Evolutionary conservation across 805 yeast genomes (phyloP), one percentile per base, ranked within the genome.

Genomic region (Huiozyma sinensis): DNA sequence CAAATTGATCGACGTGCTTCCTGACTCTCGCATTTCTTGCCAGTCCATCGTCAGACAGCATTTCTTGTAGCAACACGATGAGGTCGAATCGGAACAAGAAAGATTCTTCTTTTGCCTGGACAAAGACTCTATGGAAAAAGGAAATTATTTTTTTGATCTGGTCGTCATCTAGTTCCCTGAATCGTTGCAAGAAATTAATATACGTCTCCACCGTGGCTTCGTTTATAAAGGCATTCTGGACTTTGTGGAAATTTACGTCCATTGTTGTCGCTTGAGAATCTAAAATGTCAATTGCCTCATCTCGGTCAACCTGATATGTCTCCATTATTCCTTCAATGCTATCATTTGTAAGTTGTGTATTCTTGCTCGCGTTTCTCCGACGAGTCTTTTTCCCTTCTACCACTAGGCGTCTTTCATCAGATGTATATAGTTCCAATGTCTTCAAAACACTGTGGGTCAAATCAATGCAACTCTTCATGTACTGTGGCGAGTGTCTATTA

Each of bases 61-160:
- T 65, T 28, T 73, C 68, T 53, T 77, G 73, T 0, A 84, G 57
- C 2, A 73, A 55, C 11, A 70, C 58, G 72, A 90, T 73, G 56
- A 92, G 77, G 57, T 89, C 96, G 32, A 92, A 57, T 41, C 95
- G 67, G 53, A 71, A 80, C 32, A 84, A 60, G 32, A 75, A 63
- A 0, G 79, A 67, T 36, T 79, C 77, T 41, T 70, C 72, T 45
- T 83, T 81, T 36, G 76, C 72, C 40, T 77, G 70, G 40, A 81
- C 79, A 50, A 87, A 77, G 1, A 86, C 62, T 30, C 84, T 68
- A 55, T 84, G 86, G 55, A 88, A 78, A 55, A 76, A 90, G 0
- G 81, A 68, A 7, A 92, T 57, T 8, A 82, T 79, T 40, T 73
- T 70, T 50, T 78, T 79, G 38, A 90, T 64, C 40, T 79, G 80